Conservation (phyloP, 2,329 filamentous ascomycete species). For the Aaosphaeria arxii region DNA sequence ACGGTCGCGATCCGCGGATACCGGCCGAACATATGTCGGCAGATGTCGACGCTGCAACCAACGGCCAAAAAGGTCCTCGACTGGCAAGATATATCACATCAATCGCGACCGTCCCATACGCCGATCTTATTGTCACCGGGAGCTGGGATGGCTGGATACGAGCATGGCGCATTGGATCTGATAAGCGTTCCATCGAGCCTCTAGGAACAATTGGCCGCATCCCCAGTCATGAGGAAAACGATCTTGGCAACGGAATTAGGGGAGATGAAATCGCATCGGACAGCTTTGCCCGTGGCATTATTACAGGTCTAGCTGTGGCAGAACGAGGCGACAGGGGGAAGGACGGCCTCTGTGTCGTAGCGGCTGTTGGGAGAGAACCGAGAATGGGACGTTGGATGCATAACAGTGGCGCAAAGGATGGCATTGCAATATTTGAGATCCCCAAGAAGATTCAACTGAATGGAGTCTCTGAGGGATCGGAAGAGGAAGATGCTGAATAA, state of each 20-base stretch:
- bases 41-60: conserved; percentile 54
- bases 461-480: conserved; percentile 9
- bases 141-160: conserved; percentile 92
- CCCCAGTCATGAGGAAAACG: conserved; percentile 13
- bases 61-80: conserved; percentile 51
- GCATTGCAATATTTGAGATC: conserved; percentile 85
- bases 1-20: conserved; percentile 76
- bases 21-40: conserved; percentile 68
- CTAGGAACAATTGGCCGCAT: conserved; percentile 62
- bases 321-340: conserved; percentile 76
- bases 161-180: conserved; percentile 72
- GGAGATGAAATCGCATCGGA: conserved; percentile 10
- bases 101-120: conserved; percentile 80
- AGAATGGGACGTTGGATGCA: conserved; percentile 80
- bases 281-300: conserved; percentile 63
- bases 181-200: conserved; percentile 72
- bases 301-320: conserved; percentile 86
- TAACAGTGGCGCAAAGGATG: conserved; percentile 62
- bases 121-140: conserved; percentile 83
- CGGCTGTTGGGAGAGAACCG: conserved; percentile 83
- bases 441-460: conserved; percentile 40
- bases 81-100: conserved; percentile 86
- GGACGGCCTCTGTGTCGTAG: conserved; percentile 74
- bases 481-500: conserved; percentile 7
- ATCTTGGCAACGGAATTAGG: conserved; percentile 2